Base-by-base conservation (phyloP, 495 filamentous ascomycete genomes). In the Penicillium egyptiacum region DNA sequence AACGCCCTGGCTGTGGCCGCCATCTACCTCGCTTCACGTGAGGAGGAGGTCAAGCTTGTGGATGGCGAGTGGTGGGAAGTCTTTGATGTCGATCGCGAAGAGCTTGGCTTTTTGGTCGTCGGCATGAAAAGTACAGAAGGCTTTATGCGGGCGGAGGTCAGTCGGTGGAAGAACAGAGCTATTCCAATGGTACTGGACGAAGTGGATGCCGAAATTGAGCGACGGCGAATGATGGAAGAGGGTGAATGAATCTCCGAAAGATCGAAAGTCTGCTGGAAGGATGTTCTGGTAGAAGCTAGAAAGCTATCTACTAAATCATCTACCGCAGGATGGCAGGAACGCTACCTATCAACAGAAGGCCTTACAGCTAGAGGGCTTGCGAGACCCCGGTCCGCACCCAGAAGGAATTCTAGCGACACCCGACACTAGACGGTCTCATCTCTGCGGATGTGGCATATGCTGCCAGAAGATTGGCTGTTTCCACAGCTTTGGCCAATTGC, bases 1-100 rank as follows among this genome's bases (percentile, higher is more conserved):
- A 81, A 86, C 53, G 82, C 84, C 22, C 75, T 98, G 12, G 95
- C 95, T 4, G 89, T 91, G 5, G 90, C 92, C 14, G 89, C 92
- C 4, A 86, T 96, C 17, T 98, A 98, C 68, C 82, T 92, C 17
- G 89, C 92, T 9, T 86, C 91, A n/a, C 82, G 88, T 23, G 92
- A 98, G 54, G 68, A 84, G 3, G 86, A 79, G 0, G 81, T 88
- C 28, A 90, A 88, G 68, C 78, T 98, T 70, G 88, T 93, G 3
- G 86, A 86, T 48, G 79, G 75, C 23, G 87, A 90, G 49, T 98
- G 94, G 94, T 98, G 94, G 94, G 92, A 95, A 73, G 89, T 97
- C 1, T 98, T 98, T 71, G 94, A 98, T 75, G 89, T 92, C n/a
- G 93, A 97, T 48, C 1, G 95, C 20, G 94, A 98, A 79, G 92